These are phyloP conservation scores for Suhomyces anneliseae DNA, from an alignment of 1,139 yeast genomes.

Conservation along the genomic window DNA sequence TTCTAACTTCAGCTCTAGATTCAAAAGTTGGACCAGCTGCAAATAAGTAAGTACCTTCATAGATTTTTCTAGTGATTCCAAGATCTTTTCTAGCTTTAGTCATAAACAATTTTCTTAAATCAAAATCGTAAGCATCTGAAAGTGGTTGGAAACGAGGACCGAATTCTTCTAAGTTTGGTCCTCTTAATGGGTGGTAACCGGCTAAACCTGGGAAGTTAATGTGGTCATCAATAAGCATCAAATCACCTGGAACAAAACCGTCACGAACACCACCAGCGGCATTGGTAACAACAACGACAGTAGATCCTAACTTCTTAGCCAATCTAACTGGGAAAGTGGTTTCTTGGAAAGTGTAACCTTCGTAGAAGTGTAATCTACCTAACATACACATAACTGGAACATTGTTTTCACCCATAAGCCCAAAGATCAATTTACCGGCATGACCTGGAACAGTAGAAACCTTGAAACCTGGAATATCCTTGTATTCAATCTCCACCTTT, in stretches of 20 bases:
- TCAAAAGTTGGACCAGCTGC: conserved; percentile 96
- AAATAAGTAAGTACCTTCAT: conserved; percentile 85
- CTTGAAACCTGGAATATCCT: conserved; percentile 76
- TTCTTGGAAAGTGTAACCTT: conserved; percentile 78
- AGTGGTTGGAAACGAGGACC: conserved; percentile 90
- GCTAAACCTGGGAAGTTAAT: conserved; percentile 88
- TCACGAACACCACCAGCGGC: conserved; percentile 91
- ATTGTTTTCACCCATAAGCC: conserved; percentile 63
- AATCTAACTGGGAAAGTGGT: conserved; percentile 87
- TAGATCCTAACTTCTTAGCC: conserved; percentile 61
- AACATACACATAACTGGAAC: conserved; percentile 92
- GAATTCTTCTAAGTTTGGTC: conserved; percentile 74
- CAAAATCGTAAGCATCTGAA: conserved; percentile 85
- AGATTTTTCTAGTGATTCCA: conserved; percentile 57
- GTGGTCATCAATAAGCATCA: conserved; percentile 89
- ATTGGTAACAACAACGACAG: conserved; percentile 74
- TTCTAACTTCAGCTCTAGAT: conserved; percentile 86
- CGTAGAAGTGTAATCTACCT: conserved; percentile 89
- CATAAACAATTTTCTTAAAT: conserved; percentile 60
- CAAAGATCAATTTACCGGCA: conserved; percentile 79
- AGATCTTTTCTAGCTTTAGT: conserved; percentile 51
- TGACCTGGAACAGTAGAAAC: conserved; percentile 88
- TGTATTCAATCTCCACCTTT: conserved; percentile 56
- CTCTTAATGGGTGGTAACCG: conserved; percentile 85
- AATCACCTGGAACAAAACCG: conserved; percentile 73